Percentiles rank a stretch among this genome's conserved stretches.
These are phyloP conservation scores for Penstemon davidsonii DNA, from an alignment of 257 asterid genomes.

Conservation along the genomic window DNA sequence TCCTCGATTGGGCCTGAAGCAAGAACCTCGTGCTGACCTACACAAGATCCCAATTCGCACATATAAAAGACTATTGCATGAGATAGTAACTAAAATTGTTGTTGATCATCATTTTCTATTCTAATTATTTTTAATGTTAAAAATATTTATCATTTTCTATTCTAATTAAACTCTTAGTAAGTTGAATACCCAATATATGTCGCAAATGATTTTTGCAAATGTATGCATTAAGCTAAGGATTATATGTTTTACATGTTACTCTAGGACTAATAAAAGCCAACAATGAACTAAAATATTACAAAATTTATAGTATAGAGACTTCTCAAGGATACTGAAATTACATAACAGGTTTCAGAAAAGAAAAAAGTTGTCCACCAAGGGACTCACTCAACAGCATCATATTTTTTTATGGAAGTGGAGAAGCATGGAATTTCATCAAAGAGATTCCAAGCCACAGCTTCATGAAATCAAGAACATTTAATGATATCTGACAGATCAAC, in stretches of 20 bases:
- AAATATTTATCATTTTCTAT: background rate
- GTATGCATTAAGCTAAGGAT: conserved; percentile 1
- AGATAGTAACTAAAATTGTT: conserved; percentile 13
- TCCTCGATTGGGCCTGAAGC: conserved; percentile 99
- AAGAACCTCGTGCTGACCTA: conserved; percentile 96
- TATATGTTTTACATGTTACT: background rate
- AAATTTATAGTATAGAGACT: too few relatives aligned
- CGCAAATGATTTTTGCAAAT: conserved; percentile 13
- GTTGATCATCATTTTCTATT: background rate
- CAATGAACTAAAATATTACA: too few relatives aligned
- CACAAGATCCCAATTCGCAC: conserved; percentile 16
- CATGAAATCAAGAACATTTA: conserved; percentile 7
- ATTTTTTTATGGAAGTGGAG: conserved; percentile 4
- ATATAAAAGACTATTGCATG: conserved; percentile 20
- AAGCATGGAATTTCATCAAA: background rate
- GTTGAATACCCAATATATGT: conserved; percentile 2
- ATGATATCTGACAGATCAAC: conserved; percentile 3
- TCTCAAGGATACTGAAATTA: background rate
- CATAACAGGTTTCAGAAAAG: background rate
- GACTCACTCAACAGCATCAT: conserved; percentile 1
- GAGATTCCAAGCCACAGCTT: conserved; percentile 17
- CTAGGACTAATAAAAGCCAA: too few relatives aligned
- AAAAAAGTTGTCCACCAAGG: conserved; percentile 3
- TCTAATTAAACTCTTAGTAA: background rate
- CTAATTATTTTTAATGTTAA: too few relatives aligned